Conservation (phyloP, 2,329 filamentous ascomycete species). For the Arthrobotrys pseudoclavata region DNA sequence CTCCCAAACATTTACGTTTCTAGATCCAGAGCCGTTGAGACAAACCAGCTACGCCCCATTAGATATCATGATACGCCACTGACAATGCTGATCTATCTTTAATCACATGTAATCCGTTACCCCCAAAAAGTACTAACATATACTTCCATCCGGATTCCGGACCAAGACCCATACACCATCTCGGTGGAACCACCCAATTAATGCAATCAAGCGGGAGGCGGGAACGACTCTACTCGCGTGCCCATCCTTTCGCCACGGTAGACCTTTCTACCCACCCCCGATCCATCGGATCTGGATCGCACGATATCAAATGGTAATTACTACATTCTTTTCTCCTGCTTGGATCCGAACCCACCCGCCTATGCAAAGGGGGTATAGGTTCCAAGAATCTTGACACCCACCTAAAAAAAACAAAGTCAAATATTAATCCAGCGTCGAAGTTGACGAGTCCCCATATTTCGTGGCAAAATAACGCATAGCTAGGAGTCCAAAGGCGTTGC, state of each 20-base stretch:
- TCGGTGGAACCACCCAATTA: conserved; percentile 21
- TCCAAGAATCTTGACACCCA: conserved; percentile 24
- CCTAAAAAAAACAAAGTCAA: background rate
- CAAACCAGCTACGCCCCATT: conserved; percentile 1
- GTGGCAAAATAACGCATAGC: background rate
- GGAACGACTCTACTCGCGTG: conserved; percentile 6
- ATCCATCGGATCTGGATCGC: conserved; percentile 9
- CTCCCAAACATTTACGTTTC: background rate
- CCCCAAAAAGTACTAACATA: background rate
- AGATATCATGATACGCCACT: conserved; percentile 18
- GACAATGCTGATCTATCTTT: background rate
- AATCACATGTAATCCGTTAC: conserved; percentile 11
- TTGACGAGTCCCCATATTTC: background rate
- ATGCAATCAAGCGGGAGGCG: conserved; percentile 14
- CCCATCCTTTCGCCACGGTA: conserved; percentile 10
- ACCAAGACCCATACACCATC: background rate
- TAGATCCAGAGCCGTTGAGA: too few relatives aligned
- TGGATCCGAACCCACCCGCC: background rate
- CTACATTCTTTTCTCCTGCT: background rate
- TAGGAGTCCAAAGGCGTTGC: background rate
- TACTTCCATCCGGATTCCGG: background rate
- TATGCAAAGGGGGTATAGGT: background rate
- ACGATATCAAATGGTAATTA: background rate
- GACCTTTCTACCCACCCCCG: background rate
- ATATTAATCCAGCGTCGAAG: background rate